phyloP scores from a whole-genome alignment of 2,329 filamentous ascomycete genomes.

The Penicillium sclerotigenum region DNA sequence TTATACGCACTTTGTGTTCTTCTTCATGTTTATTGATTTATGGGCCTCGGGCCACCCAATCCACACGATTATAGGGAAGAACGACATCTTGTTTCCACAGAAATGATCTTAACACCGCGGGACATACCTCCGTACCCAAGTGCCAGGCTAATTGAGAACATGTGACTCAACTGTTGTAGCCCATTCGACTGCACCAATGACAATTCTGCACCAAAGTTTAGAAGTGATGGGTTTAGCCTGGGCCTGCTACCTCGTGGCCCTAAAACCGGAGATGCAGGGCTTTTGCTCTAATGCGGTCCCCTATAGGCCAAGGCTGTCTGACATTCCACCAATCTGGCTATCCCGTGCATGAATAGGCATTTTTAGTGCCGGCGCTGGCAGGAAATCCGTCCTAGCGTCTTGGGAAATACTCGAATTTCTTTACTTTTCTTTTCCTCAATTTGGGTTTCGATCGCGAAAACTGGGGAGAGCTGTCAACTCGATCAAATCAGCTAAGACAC shows the following conservation, averaged over 20 bases:
- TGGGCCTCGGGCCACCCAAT: conserved; percentile 9
- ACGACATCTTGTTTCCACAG: background rate
- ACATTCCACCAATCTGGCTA: background rate
- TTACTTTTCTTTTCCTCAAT: background rate
- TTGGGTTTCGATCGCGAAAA: background rate
- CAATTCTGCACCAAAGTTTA: background rate
- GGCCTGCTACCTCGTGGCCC: background rate
- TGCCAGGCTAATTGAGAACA: background rate
- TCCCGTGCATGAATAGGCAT: background rate
- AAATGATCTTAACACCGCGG: background rate
- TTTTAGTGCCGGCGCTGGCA: background rate
- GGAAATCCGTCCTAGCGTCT: background rate
- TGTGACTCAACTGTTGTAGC: background rate
- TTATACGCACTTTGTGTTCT: background rate
- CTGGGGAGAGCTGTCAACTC: background rate
- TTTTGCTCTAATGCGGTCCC: background rate
- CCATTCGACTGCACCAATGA: background rate
- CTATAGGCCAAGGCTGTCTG: background rate
- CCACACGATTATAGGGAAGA: conserved; percentile 1
- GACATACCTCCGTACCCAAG: background rate
- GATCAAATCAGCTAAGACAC: background rate
- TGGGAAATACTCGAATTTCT: background rate
- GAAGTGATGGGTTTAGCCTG: background rate
- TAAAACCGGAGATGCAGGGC: background rate
- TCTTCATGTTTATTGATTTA: background rate